phyloP scores from a whole-genome alignment of 768 basidiomycete genomes.

The Leccinum fibrillosum region DNA sequence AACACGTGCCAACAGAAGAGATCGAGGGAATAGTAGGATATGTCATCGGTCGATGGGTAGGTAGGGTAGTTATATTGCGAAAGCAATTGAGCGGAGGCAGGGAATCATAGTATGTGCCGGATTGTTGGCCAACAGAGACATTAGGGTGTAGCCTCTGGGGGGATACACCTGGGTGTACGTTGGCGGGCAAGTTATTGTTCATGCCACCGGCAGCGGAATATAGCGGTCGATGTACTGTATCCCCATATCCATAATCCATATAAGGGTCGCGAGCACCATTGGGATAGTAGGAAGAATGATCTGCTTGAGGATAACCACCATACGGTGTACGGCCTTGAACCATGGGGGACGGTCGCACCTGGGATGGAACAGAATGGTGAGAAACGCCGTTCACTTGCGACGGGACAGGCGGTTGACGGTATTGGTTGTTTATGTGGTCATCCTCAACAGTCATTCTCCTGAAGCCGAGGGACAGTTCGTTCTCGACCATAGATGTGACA shows the following conservation, averaged over 20 bases:
- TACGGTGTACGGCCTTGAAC: constrained; percentile 47
- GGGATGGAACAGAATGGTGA: constrained; percentile 33
- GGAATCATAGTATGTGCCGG: constrained; percentile 58
- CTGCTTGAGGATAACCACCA: constrained; percentile 48
- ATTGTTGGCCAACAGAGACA: constrained; percentile 42
- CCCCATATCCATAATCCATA: constrained; percentile 52
- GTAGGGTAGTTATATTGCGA: constrained; percentile 57
- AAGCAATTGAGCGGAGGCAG: constrained; percentile 43
- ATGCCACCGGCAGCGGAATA: constrained; percentile 48
- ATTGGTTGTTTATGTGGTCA: constrained; percentile 39
- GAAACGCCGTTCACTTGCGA: constrained; percentile 30
- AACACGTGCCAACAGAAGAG: constrained; percentile 32
- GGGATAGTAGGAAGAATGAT: constrained; percentile 60
- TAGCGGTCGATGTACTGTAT: constrained; percentile 46
- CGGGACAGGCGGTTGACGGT: constrained; percentile 35
- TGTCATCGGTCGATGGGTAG: constrained; percentile 54
- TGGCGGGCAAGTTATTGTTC: constrained; percentile 41
- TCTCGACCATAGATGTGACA: constrained; percentile 42
- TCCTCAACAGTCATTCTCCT: constrained; percentile 63
- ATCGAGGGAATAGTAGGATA: constrained; percentile 52
- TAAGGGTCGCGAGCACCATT: constrained; percentile 50
- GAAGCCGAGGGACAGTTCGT: constrained; percentile 53
- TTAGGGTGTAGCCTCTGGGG: constrained; percentile 43
- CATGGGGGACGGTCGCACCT: constrained; percentile 41
- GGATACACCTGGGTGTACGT: constrained; percentile 47